phyloP scores from a whole-genome alignment of 805 yeast species.

The Debaryomyces castellii region DNA sequence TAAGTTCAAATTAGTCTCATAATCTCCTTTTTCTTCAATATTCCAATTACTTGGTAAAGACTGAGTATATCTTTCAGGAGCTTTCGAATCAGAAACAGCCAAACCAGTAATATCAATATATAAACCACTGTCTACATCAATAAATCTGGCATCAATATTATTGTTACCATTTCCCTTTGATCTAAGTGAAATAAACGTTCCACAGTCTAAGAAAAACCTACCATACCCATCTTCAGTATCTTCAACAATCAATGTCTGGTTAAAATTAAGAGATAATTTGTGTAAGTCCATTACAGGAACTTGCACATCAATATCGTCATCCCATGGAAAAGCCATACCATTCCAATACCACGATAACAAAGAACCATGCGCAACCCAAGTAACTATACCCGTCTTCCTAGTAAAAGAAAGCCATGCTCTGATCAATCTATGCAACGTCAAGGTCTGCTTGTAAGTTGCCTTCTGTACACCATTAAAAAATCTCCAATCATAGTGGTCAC shows the following conservation, averaged over 20 bases:
- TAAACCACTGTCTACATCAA: conserved; percentile 47
- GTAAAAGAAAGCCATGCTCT: conserved; percentile 47
- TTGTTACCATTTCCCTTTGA: conserved; percentile 46
- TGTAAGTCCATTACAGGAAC: conserved; percentile 45
- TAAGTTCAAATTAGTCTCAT: conserved; percentile 25
- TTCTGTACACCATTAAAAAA: conserved; percentile 27
- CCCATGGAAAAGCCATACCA: conserved; percentile 56
- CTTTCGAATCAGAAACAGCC: conserved; percentile 29
- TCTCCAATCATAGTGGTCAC: conserved; percentile 41
- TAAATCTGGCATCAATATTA: conserved; percentile 55
- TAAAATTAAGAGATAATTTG: conserved; percentile 38
- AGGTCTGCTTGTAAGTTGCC: conserved; percentile 24
- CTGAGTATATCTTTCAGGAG: conserved; percentile 24
- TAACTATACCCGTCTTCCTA: conserved; percentile 33
- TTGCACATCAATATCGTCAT: conserved; percentile 54
- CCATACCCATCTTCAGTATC: conserved; percentile 21
- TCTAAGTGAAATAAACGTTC: conserved; percentile 27
- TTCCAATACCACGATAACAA: conserved; percentile 53
- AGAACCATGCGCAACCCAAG: conserved; percentile 42
- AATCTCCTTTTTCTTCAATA: conserved; percentile 6
- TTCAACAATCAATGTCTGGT: conserved; percentile 45
- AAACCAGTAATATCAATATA: conserved; percentile 44
- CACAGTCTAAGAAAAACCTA: conserved; percentile 33
- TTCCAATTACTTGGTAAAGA: conserved; percentile 18
- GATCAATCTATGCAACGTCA: conserved; percentile 39